phyloP scores from a whole-genome alignment of 2,329 filamentous ascomycete species.

The Cordyceps militaris region DNA sequence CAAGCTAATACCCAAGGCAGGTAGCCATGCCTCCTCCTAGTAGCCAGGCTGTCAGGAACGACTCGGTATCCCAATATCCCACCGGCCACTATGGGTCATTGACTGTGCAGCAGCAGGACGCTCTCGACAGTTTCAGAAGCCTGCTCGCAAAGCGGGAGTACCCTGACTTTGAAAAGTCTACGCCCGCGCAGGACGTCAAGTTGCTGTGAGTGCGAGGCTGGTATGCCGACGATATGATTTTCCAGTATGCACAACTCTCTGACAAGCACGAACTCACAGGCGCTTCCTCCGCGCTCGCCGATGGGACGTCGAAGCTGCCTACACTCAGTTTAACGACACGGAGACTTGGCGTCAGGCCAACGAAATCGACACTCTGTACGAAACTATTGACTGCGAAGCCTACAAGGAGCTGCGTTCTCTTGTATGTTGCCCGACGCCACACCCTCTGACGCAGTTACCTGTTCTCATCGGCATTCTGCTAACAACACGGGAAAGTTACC shows the following conservation, averaged over 20 bases:
- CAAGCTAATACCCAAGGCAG: not conserved
- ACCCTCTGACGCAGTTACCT: not conserved
- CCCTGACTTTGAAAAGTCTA: slow-evolving; percentile 24
- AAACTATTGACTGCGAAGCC: slow-evolving; percentile 76
- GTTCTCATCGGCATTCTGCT: not conserved
- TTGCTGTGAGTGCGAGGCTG: not conserved
- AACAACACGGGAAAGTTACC: not conserved
- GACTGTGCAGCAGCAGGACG: slow-evolving; percentile 57
- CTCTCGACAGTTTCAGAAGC: slow-evolving; percentile 65
- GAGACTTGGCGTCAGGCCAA: slow-evolving; percentile 82
- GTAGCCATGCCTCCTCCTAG: not conserved
- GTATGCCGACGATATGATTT: not conserved
- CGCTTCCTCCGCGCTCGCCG: slow-evolving; percentile 80
- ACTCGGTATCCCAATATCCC: not conserved
- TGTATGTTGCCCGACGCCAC: slow-evolving; percentile 39
- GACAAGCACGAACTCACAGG: slow-evolving; percentile 33
- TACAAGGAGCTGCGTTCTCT: slow-evolving; percentile 74
- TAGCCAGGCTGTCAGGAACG: not conserved
- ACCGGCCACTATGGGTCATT: slow-evolving; percentile 43
- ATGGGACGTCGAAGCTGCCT: slow-evolving; percentile 71
- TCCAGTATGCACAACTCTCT: not conserved
- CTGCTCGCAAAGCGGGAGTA: slow-evolving; percentile 57
- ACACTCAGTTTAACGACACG: slow-evolving; percentile 77
- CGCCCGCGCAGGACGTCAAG: not conserved
- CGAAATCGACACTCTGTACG: slow-evolving; percentile 70